Conservation (phyloP, 2,329 filamentous ascomycete species). For the Paraphoma sp. region DNA sequence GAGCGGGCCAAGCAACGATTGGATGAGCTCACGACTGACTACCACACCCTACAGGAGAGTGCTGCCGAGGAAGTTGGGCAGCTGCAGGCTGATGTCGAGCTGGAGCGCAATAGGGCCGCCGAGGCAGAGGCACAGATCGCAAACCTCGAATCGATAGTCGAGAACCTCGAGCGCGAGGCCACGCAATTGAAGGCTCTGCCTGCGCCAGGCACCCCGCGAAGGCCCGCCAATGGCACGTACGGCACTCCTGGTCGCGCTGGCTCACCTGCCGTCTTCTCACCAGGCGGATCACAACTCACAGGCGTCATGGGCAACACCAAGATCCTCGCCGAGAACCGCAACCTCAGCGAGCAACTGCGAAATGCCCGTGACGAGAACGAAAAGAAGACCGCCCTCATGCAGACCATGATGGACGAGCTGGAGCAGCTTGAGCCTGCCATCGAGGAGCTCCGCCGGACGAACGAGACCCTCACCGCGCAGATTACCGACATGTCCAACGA, state of each 20-base stretch:
- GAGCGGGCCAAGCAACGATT: constrained; percentile 74
- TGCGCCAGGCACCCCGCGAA: constrained; percentile 60
- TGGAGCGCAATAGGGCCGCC: constrained; percentile 64
- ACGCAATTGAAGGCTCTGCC: constrained; percentile 49
- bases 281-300: constrained; percentile 61
- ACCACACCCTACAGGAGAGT: constrained; percentile 71
- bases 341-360: constrained; percentile 73
- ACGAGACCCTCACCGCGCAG: constrained; percentile 79
- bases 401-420: constrained; percentile 83
- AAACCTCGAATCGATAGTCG: constrained; percentile 69
- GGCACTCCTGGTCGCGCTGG: constrained; percentile 58
- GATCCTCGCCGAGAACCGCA: constrained; percentile 67
- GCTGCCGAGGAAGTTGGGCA: constrained; percentile 64
- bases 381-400: constrained; percentile 76
- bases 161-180: constrained; percentile 64
- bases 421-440: constrained; percentile 89
- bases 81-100: constrained; percentile 58
- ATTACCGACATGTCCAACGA: constrained; percentile 79
- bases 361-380: constrained; percentile 76
- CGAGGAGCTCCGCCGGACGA: constrained; percentile 81
- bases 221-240: constrained; percentile 58
- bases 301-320: constrained; percentile 66
- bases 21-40: constrained; percentile 69
- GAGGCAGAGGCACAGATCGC: constrained; percentile 67
- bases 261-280: constrained; percentile 61